These are phyloP conservation scores for Marchantia polymorpha DNA, from an alignment of 225 moss, liverwort and hornwort species.

Conservation along the genomic window DNA sequence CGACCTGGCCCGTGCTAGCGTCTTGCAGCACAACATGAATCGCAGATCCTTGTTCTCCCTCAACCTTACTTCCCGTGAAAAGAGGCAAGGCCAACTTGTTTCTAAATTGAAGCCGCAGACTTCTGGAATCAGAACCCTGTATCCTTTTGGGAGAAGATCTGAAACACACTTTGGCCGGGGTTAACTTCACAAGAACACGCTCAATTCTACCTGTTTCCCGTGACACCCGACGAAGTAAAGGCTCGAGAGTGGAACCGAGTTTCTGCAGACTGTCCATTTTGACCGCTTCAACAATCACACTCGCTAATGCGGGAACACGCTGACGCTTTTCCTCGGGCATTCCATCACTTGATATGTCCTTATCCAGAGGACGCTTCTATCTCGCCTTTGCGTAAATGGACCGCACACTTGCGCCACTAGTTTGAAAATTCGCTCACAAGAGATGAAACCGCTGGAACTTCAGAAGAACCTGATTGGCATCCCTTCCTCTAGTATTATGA, in stretches of 20 bases:
- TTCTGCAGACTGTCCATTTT: slow-evolving; percentile 84
- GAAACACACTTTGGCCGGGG: slow-evolving; percentile 62
- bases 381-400: slow-evolving; percentile 45
- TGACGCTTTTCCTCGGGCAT: slow-evolving; percentile 74
- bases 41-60: slow-evolving; percentile 44
- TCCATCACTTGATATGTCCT: slow-evolving; percentile 55
- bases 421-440: too few relatives aligned
- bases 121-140: slow-evolving; percentile 33
- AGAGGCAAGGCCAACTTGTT: slow-evolving; percentile 42
- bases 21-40: slow-evolving; percentile 47
- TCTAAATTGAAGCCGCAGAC: slow-evolving; percentile 42
- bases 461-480: too few relatives aligned
- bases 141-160: slow-evolving; percentile 38
- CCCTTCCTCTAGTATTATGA: too few relatives aligned
- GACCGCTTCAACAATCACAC: slow-evolving; percentile 77
- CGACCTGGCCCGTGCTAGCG: slow-evolving; percentile 35
- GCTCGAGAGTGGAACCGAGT: slow-evolving; percentile 70
- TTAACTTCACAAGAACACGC: slow-evolving; percentile 60
- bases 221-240: slow-evolving; percentile 62
- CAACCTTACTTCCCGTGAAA: slow-evolving; percentile 45
- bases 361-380: slow-evolving; percentile 72
- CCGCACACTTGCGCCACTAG: too few relatives aligned
- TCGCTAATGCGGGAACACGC: slow-evolving; percentile 59
- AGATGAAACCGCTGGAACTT: too few relatives aligned
- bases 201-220: slow-evolving; percentile 52